phyloP scores from a whole-genome alignment of 2,329 filamentous ascomycete species.

The Trichoderma sp. region DNA sequence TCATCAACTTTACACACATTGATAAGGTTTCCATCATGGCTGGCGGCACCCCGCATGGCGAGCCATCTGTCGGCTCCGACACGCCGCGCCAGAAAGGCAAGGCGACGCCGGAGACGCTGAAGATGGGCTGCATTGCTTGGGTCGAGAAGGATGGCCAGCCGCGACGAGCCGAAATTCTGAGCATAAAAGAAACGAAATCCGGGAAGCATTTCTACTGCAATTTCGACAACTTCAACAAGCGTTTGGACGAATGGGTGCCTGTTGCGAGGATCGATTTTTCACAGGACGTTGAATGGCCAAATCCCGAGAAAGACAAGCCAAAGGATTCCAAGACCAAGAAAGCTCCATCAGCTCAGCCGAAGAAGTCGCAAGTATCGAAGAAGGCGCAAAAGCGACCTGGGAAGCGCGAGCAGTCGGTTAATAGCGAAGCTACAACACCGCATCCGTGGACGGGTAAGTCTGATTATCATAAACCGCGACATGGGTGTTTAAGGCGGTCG shows the following conservation, averaged over 20 bases:
- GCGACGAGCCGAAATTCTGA: constrained; percentile 94
- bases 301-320: constrained; percentile 78
- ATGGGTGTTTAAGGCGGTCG: not conserved
- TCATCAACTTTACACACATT: constrained; percentile 20
- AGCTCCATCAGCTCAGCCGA: constrained; percentile 54
- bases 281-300: constrained; percentile 95
- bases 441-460: constrained; percentile 51
- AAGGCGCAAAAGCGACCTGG: constrained; percentile 58
- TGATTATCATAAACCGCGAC: not conserved
- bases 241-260: constrained; percentile 81
- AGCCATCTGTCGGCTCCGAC: constrained; percentile 58
- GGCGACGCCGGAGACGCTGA: constrained; percentile 80
- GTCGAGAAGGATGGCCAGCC: constrained; percentile 74
- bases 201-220: constrained; percentile 92
- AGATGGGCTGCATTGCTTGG: constrained; percentile 61
- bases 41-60: constrained; percentile 50
- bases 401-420: constrained; percentile 58
- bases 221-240: constrained; percentile 97
- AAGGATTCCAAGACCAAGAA: constrained; percentile 79
- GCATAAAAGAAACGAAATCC: constrained; percentile 86
- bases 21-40: constrained; percentile 52
- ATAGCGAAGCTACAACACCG: constrained; percentile 56
- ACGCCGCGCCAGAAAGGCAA: constrained; percentile 70
- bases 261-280: constrained; percentile 79
- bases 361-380: constrained; percentile 60